Evolutionary conservation across 306 rosid species (phyloP), one percentile per base, ranked within the genome.

Genomic region (Benincasa hispida): DNA sequence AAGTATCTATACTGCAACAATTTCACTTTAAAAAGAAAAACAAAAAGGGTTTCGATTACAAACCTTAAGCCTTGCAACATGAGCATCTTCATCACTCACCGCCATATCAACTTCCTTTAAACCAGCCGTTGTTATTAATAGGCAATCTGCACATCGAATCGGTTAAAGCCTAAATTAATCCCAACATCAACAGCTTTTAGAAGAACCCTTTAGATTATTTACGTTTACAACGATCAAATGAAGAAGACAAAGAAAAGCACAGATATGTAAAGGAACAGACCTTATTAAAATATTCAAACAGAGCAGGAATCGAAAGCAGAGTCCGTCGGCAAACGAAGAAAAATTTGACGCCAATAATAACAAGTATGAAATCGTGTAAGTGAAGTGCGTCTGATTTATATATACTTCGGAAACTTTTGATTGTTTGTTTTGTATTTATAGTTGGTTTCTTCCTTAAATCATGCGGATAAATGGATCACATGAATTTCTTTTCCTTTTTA

Each of bases 61-160:
- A 80, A 90, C 98, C 96, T 89, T 42, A 82, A 86, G 72, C 78
- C 81, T 89, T 2, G 74, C 14, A 28, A 89, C 90, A 63, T 65
- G 81, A 7, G 66, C 85, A 48, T 50, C 45, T 42, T 82, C 68
- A 22, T 53, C 85, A 85, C 74, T 78, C 66, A 62, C 68, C 75
- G 27, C 80, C 86, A 83, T 67, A 66, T 76, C 50, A 77, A 57
- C 59, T 75, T 77, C 80, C 51, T 72, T 84, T 28, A 75, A 75
- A 75, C 81, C 78, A 80, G 42, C 39, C 11, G n/a, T 27, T 42
- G 19, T 22, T 9, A 39, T 67, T 21, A 68, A 41, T 68, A 7
- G 28, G 32, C 74, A 68, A 68, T 68, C 74, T 37, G 53, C 54
- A 68, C 2, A 41, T 0, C 54, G 11, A 68, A 21, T n/a, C 0